These are phyloP conservation scores for Streptanthus diversifolius DNA, from an alignment of 345 rosid species.

Conservation along the genomic window DNA sequence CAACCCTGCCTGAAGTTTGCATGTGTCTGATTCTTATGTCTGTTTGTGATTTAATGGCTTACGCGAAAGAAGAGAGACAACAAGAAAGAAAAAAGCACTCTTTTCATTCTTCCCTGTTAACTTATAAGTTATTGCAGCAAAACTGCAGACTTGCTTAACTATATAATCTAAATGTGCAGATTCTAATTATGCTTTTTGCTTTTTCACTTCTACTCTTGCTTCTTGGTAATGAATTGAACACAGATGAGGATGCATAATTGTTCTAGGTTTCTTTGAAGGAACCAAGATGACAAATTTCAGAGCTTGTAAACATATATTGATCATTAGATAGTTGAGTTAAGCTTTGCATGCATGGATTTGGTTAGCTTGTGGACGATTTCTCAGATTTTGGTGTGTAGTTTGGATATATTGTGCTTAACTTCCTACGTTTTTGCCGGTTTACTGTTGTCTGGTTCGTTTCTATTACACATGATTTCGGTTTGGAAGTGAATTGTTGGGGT, in stretches of 20 bases:
- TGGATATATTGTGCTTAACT: too few relatives aligned
- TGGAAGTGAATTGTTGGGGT: not conserved
- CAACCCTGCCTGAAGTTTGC: constrained; percentile 23
- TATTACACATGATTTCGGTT: not conserved
- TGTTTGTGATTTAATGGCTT: constrained; percentile 21
- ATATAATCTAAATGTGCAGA: constrained; percentile 32
- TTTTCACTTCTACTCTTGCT: not conserved
- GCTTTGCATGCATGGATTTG: not conserved
- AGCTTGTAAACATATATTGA: not conserved
- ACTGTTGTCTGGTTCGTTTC: not conserved
- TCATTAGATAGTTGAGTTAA: not conserved
- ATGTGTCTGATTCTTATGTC: constrained; percentile 24
- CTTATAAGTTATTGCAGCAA: constrained; percentile 32
- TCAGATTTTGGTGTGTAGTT: not conserved
- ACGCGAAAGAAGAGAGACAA: not conserved
- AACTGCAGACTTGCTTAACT: constrained; percentile 32
- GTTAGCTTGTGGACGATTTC: not conserved
- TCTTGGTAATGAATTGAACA: not conserved
- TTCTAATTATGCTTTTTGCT: constrained; percentile 16
- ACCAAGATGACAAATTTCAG: not conserved
- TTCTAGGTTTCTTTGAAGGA: not conserved
- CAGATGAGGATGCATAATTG: not conserved
- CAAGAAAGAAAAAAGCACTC: not conserved
- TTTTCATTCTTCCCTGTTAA: constrained; percentile 5
- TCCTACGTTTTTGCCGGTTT: not conserved